A percentile compares a stretch with the other conserved stretches of the same genome.
These are phyloP conservation scores for Coemansia sp. DNA, from an alignment of 192 early-diverging fungal genomes.

Conservation along the genomic window DNA sequence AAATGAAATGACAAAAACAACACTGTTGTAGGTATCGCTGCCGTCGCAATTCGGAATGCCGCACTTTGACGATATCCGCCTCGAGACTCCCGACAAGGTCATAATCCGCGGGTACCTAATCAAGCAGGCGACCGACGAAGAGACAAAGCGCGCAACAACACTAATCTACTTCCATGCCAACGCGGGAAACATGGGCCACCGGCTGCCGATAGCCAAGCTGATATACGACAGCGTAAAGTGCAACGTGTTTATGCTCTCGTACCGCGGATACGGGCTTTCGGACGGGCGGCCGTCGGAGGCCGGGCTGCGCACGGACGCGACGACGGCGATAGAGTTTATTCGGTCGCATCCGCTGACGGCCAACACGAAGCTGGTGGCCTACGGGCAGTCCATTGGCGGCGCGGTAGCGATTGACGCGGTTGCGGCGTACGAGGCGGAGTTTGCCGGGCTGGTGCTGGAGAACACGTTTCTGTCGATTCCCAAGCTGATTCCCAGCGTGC, in stretches of 20 bases:
- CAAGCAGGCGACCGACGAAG: slow-evolving; percentile 54
- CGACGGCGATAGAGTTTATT: slow-evolving; percentile 85
- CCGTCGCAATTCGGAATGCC: slow-evolving; percentile 69
- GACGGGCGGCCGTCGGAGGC: slow-evolving; percentile 85
- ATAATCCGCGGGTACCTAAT: slow-evolving; percentile 80
- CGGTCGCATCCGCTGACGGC: slow-evolving; percentile 67
- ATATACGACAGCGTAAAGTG: slow-evolving; percentile 63
- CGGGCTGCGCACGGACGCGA: slow-evolving; percentile 84
- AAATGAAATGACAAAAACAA: too few species aligned
- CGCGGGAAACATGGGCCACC: slow-evolving; percentile 98
- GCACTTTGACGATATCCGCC: slow-evolving; percentile 64
- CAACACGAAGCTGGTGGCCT: slow-evolving; percentile 80
- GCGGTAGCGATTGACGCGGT: slow-evolving; percentile 92
- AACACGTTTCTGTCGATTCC: slow-evolving; percentile 92
- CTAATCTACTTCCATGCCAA: slow-evolving; percentile 94
- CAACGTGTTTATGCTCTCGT: slow-evolving; percentile 98
- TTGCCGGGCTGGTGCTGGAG: slow-evolving; percentile 85
- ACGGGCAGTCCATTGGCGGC: slow-evolving; percentile 96
- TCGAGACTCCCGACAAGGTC: slow-evolving; percentile 80
- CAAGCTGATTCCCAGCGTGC: slow-evolving; percentile 80
- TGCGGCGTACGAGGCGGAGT: slow-evolving; percentile 68
- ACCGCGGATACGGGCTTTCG: slow-evolving; percentile 91
- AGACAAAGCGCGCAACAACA: slow-evolving; percentile 63
- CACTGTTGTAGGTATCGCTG: slow-evolving; percentile 56
- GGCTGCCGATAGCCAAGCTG: slow-evolving; percentile 84